Conservation (phyloP, 1,284 basidiomycete species). For the Ustilago trichophora region DNA sequence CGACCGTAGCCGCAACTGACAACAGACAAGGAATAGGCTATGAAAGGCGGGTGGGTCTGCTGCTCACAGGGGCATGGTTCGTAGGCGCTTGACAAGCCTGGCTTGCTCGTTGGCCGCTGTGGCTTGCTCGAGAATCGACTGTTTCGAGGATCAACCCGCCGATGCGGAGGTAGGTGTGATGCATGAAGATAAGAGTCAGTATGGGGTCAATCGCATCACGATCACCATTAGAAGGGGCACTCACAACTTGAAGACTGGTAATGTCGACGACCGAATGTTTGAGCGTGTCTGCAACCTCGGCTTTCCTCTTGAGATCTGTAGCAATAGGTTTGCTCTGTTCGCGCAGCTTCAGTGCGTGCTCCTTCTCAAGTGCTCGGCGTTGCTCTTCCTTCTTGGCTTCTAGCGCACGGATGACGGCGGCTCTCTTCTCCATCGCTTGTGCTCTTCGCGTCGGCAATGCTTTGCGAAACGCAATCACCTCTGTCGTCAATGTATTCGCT, state of each 20-base stretch:
- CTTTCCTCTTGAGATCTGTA: conserved; percentile 38
- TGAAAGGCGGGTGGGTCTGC: no score
- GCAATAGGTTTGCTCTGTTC: conserved; percentile 23
- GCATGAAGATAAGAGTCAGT: not conserved
- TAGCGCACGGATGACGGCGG: conserved; percentile 29
- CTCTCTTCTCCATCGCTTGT: conserved; percentile 37
- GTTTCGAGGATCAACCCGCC: not conserved
- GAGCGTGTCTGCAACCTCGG: conserved; percentile 37
- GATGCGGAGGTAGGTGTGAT: not conserved
- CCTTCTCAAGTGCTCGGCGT: conserved; percentile 23
- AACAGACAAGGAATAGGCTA: not conserved
- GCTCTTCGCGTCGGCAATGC: conserved; percentile 33
- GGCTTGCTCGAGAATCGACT: conserved; percentile 46
- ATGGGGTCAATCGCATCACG: no score
- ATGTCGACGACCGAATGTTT: conserved; percentile 39
- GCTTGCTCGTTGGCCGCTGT: conserved; percentile 43
- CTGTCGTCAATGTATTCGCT: conserved; percentile 36
- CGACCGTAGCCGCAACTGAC: not conserved
- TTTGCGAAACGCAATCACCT: conserved; percentile 41
- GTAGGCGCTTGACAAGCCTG: conserved; percentile 41
- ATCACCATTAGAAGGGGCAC: no score
- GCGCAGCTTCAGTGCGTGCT: conserved; percentile 17
- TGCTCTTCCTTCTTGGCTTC: conserved; percentile 43
- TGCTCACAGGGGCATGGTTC: conserved; percentile 31
- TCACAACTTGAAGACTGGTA: conserved; percentile 39